These are phyloP conservation scores for Yamadazyma pseudoaaseri DNA, from an alignment of 1,139 yeast genomes.

Conservation along the genomic window DNA sequence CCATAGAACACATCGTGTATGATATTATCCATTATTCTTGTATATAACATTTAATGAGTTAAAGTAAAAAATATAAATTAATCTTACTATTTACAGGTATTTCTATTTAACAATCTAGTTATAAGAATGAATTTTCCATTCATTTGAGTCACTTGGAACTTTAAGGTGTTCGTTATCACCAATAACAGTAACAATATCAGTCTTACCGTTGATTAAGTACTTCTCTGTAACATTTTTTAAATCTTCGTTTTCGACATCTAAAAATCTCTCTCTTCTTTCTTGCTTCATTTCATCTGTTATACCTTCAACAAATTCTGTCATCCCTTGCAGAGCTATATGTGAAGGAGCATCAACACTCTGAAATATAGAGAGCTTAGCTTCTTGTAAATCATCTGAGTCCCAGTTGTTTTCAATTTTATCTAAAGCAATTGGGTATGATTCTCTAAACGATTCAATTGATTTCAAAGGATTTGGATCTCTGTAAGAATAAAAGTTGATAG, in stretches of 20 bases:
- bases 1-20: conserved; percentile 44
- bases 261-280: conserved; percentile 67
- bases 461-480: conserved; percentile 86
- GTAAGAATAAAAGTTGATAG: conserved; percentile 81
- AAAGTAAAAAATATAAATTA: too few species aligned
- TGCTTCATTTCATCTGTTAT: conserved; percentile 81
- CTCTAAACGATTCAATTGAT: conserved; percentile 60
- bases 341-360: conserved; percentile 91
- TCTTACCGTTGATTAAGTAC: conserved; percentile 41
- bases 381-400: conserved; percentile 68
- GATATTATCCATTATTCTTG: conserved; percentile 1
- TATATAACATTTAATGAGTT: conserved; percentile 1
- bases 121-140: conserved; percentile 31
- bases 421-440: conserved; percentile 57
- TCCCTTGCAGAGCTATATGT: conserved; percentile 78
- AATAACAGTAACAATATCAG: conserved; percentile 45
- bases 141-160: conserved; percentile 18
- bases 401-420: conserved; percentile 44
- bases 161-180: conserved; percentile 45
- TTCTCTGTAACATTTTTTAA: conserved; percentile 61
- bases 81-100: conserved; percentile 8
- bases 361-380: conserved; percentile 87
- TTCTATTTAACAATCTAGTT: too few species aligned
- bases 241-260: conserved; percentile 64
- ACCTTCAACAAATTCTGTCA: conserved; percentile 61